Evolutionary conservation across 2,329 filamentous ascomycete species (phyloP), one percentile per base, ranked within the genome.

Genomic region (Sclerotinia minor): DNA sequence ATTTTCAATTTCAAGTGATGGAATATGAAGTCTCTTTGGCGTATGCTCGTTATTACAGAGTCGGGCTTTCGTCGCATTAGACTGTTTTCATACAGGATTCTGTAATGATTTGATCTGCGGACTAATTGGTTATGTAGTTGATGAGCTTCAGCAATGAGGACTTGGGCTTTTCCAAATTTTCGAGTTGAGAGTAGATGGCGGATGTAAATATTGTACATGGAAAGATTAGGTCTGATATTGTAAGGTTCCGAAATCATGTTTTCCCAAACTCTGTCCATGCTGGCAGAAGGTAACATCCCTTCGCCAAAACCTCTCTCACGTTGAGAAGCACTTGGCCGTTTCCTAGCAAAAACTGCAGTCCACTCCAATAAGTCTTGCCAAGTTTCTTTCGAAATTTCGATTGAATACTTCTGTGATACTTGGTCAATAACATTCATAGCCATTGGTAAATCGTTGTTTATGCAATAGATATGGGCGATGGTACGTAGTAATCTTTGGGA

Each of bases 361-460:
- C 89, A 91, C 69, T 86, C 82, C 21, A 94, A 80, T 2, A 94
- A 78, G 66, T 88, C 84, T 9, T 82, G 81, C 91, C 92, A 94
- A 24, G 87, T 81, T 6, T 81, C 75, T 8, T 75, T 73, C 0
- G 86, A 79, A 49, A 94, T 86, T 1, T 79, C 70, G 32, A 94
- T 78, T 1, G 79, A 71, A 77, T 90, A 91, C 8, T 80, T 80
- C 1, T 78, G 78, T 0, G 90, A 89, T 59, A 94, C 76, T 72
- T 85, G 85, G 69, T 90, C 83, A 17, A 93, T 78, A 0, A 90
- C 74, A 52, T 84, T 81, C 35, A 89, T 74, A 17, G 86, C 90
- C 1, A 82, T 80, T 0, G 81, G 76, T 5, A 92, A 81, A 66
- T 89, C 82, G 59, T 85, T 87, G 77, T 89, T 91, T 69, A 82